Evolutionary conservation across 2,329 filamentous ascomycete species (phyloP).

Genomic region (Byssochlamys sp.): DNA sequence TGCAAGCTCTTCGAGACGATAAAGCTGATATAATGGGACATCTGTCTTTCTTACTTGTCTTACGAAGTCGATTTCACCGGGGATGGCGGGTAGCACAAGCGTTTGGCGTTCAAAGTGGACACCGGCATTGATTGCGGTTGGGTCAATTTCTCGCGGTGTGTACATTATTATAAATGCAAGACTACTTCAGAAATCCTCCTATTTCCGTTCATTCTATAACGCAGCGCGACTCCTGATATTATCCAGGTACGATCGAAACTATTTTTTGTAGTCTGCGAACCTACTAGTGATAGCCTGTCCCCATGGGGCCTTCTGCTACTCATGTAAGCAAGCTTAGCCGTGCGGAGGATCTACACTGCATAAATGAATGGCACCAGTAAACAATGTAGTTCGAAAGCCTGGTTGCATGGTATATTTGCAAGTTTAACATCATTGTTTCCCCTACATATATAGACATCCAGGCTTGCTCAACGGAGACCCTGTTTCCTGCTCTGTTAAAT

Average conservation of each 20-base stretch:
- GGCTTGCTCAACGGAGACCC: too few species aligned
- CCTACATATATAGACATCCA: too few species aligned
- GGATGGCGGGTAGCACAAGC: neutral
- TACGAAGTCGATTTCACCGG: neutral
- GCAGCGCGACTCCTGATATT: too few species aligned
- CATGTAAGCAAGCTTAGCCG: neutral
- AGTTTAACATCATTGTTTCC: neutral
- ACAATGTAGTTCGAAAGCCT: neutral
- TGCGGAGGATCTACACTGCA: neutral
- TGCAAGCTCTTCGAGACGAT: neutral
- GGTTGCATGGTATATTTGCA: neutral
- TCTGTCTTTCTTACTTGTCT: neutral
- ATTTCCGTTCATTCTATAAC: neutral
- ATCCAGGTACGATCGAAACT: too few species aligned
- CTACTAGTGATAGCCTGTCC: too few species aligned
- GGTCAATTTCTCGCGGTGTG: neutral
- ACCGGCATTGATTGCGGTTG: neutral
- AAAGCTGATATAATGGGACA: neutral
- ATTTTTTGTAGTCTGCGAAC: too few species aligned
- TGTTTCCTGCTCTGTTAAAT: too few species aligned
- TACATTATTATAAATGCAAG: neutral
- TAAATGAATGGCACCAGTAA: neutral
- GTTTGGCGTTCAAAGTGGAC: neutral
- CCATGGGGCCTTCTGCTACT: neutral
- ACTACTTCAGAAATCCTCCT: neutral